Conservation (phyloP, 106 monocot species). For the Platanthera guangdongensis region DNA sequence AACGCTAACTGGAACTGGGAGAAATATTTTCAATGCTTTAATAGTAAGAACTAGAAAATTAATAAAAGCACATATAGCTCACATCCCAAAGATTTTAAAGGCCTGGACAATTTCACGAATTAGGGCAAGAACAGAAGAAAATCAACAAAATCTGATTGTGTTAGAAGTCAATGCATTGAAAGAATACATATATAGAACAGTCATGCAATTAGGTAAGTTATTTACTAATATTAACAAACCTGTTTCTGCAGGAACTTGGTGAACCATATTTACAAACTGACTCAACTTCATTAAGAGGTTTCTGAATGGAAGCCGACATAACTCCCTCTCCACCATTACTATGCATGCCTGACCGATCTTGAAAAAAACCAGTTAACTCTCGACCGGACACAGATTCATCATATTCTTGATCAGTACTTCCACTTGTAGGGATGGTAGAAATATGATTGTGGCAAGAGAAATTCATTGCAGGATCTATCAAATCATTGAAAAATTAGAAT, state of each 20-base stretch:
- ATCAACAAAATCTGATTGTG: background rate
- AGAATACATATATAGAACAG: background rate
- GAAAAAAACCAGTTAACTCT: background rate
- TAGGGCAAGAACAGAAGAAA: slow-evolving; percentile 4
- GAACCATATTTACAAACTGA: background rate
- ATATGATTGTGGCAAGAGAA: background rate
- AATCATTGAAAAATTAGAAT: background rate
- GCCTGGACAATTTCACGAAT: background rate
- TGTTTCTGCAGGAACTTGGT: background rate
- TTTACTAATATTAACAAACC: slow-evolving; percentile 7
- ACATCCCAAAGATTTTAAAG: background rate
- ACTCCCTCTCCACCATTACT: background rate
- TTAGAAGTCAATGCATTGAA: background rate
- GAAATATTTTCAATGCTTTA: background rate
- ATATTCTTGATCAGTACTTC: background rate
- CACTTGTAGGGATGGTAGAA: background rate
- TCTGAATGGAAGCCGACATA: background rate
- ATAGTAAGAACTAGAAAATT: background rate
- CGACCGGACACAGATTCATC: slow-evolving; percentile 7
- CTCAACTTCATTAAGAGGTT: background rate
- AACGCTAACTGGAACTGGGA: background rate
- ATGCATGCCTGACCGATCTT: background rate
- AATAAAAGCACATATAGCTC: background rate
- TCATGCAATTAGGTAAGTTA: background rate
- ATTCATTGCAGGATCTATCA: background rate